Evolutionary conservation across 2,329 filamentous ascomycete genomes (phyloP), one percentile per base, ranked within the genome.

Genomic region (Elsinoe ampelina): DNA sequence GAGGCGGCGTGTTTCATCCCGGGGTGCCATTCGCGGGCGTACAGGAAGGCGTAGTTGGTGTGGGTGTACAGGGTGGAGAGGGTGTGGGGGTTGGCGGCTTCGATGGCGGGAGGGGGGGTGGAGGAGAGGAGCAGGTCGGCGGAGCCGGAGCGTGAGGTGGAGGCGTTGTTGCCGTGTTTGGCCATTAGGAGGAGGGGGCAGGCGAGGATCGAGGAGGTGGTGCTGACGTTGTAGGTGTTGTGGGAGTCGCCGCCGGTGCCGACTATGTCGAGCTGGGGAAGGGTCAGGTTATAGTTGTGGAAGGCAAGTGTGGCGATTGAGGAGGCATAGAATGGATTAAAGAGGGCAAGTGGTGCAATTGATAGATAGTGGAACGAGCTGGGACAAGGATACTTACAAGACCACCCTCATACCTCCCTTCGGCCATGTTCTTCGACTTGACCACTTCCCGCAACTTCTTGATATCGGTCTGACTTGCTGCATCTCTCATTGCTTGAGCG

Each of bases 221-320:
- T 98, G 64, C 87, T 93, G 69, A 98, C 92, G 72, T 98, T 98
- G 82, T 95, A 98, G 34, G 93, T 98, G 71, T 95, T 89, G 78
- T 97, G 91, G 17, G 87, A 86, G 75, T 98, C 93, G 67, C 93
- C 93, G 63, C 93, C 93, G 6, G 93, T 98, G 63, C 93, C 93
- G 58, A 98, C 93, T 69, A 98, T 97, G 71, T 98, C 93, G 70
- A 91, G 84, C 80, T 83, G 61, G 7, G 22, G 26, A 43, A 30
- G 32, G n/a, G n/a, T n/a, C n/a, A n/a, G n/a, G n/a, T n/a, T n/a
- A n/a, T n/a, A n/a, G n/a, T n/a, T n/a, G n/a, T n/a, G n/a, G n/a
- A n/a, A n/a, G n/a, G n/a, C n/a, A n/a, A n/a, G n/a, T n/a, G n/a
- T n/a, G n/a, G n/a, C n/a, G n/a, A n/a, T n/a, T n/a, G n/a, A n/a